Base-by-base conservation (phyloP, 148 eudicot species). In the Arctostaphylos glauca region DNA sequence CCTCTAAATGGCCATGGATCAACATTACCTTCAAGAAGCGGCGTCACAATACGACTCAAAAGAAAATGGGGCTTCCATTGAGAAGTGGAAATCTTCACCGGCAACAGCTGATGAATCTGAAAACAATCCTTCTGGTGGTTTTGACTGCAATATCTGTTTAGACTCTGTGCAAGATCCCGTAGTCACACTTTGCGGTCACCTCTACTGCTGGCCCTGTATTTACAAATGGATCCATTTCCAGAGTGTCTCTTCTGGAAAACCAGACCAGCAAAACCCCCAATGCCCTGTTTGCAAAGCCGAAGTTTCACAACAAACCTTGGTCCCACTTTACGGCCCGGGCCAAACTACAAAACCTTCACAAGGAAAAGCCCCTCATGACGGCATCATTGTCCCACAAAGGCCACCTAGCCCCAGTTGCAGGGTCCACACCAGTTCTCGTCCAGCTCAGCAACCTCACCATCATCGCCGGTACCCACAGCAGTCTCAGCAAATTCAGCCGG, bases 131-230 rank as follows among this genome's bases (percentile, higher is more conserved):
- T 84, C 90, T 0, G 84, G 83, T 68, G 94, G 92, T 19, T 95
- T 95, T 31, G 98, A 95, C 58, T 95, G 98, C 89, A 95, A 94
- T 78, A 95, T 95, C 1, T 95, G 98, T 86, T 84, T 92, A 77
- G 98, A 95, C 78, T 80, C 80, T 3, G 96, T 94, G 68, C 92
- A 89, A 47, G 95, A 95, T 19, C 98, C 98, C 0, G 96, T 95
- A 15, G 91, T 95, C 53, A 95, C 98, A 54, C 81, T 95, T 3
- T 94, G 98, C 48, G 98, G 98, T 41, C 98, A 95, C 82, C 96
- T 95, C 83, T 95, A 91, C 73, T 95, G 98, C 75, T 95, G 98
- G 98, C 98, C 96, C 41, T 95, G 98, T 85, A 94, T 95, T 64
- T 95, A 94, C 89, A 86, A 86, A 78, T 95, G 98, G 98, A 88